Base-by-base conservation (phyloP, 306 rosid species). In the Rosa rugosa region DNA sequence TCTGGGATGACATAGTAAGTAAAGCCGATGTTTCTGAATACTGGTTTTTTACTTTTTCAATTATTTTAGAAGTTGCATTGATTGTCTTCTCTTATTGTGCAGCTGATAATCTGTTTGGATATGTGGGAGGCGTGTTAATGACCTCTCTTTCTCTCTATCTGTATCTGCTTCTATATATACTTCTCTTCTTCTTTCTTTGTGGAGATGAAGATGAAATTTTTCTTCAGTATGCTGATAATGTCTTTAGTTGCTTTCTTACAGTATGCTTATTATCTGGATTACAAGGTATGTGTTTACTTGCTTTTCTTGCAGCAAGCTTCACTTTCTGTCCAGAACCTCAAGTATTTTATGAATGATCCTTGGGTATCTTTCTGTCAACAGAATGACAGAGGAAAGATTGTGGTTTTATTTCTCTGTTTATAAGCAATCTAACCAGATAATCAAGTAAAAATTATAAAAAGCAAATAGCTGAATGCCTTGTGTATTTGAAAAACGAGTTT, bases 91-190 rank as follows among this genome's bases (percentile, higher is more conserved):
- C 75, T 84, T 87, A 81, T 79, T 69, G 13, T 82, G 89, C 93
- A 94, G 98, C 98, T 97, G 27, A 86, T 94, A 6, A 82, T 94
- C 84, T 88, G 91, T 87, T 86, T 94, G 93, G 98, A 94, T 68
- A 63, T 90, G 83, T 94, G 97, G 98, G 98, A 94, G 98, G 98
- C 92, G 77, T 73, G 83, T 53, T 66, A 79, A 47, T 73, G 25
- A 44, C 12, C 81, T 79, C 76, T 60, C 27, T 27, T 1, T 31
- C 36, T 76, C 78, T 82, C 36, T 31, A 31, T 76, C 67, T 69
- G 62, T 10, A 60, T 1, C 8, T 22, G 10, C 17, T 44, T 64
- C 9, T 64, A 6, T 45, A 45, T 64, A 6, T 45, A 45, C 17
- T 11, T 23, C 27, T 22, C 47, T 66, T 31, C 47, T 31, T 23